Base-by-base conservation (phyloP, 1,284 basidiomycete species). In the Irpex sp. region DNA sequence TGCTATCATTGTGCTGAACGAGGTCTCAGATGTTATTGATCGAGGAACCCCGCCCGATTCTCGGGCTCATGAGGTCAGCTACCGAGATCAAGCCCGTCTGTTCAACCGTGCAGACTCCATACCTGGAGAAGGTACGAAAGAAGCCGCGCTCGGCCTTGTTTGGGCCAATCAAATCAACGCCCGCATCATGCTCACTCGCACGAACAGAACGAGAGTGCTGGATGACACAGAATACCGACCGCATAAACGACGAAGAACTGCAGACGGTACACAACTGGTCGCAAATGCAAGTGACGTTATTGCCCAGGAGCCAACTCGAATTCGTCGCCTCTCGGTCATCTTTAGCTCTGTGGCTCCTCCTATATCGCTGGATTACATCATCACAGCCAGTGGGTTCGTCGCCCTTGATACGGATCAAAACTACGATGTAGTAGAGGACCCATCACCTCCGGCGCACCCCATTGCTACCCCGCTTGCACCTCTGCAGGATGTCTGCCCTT, bases 151-250 rank as follows among this genome's bases (percentile, higher is more conserved):
- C 2, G 96, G 96, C 0, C 85, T 96, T 58, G 88, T 88, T 1
- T 98, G 96, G 96, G 90, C 94, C 7, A 96, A 96, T 73, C 89
- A 92, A 66, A 81, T 97, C 64, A 96, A 96, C 66, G 82, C 82
- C 3, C 83, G 96, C 9, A 82, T 97, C 62, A 89, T 97, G 83
- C 81, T 97, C 57, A 85, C 83, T 56, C 83, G 93, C 15, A 96
- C 94, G 0, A 84, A 85, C 4, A 80, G 93, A 62, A 80, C 89
- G 64, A 81, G 85, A 47, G 79, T 87, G 66, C 68, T 91, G 6
- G 77, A 82, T 38, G 77, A 76, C 40, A 68, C 69, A n/a, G 72
- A 74, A 15, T 71, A 74, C 19, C 61, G 67, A 13, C 67, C 66
- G 47, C 64, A 69, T 17, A 83, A 83, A 68, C 76, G 83, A 38